phyloP scores from a whole-genome alignment of 2,329 filamentous ascomycete species.

The Fusarium miscanthi region DNA sequence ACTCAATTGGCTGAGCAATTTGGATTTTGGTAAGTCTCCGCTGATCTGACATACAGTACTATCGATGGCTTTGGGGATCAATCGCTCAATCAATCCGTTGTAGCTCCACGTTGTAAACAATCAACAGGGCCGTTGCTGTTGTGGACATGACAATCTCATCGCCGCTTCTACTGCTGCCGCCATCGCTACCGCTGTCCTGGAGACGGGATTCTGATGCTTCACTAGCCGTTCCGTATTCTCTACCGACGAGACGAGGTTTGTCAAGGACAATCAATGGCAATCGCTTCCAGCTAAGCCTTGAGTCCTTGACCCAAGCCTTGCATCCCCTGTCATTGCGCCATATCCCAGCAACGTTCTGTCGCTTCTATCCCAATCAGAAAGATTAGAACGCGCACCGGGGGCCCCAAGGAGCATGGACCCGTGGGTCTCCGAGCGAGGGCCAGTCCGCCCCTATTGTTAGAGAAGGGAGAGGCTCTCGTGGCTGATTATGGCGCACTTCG shows the following conservation, averaged over 20 bases:
- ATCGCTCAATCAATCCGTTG: background rate
- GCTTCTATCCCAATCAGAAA: slow-evolving; percentile 35
- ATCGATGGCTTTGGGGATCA: slow-evolving; percentile 11
- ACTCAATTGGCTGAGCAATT: slow-evolving; percentile 18
- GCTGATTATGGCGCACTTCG: slow-evolving; percentile 18
- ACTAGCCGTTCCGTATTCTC: slow-evolving; percentile 9
- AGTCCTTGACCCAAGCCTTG: slow-evolving; percentile 38
- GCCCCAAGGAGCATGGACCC: slow-evolving; percentile 24
- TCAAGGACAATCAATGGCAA: slow-evolving; percentile 27
- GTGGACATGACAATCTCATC: slow-evolving; percentile 4
- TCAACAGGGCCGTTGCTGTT: slow-evolving; percentile 9
- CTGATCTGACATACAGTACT: slow-evolving; percentile 36
- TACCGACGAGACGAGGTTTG: background rate
- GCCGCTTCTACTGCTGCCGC: background rate
- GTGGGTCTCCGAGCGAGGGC: slow-evolving; percentile 37
- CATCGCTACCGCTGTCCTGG: slow-evolving; percentile 9
- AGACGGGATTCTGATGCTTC: slow-evolving; percentile 11
- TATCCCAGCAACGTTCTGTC: slow-evolving; percentile 33
- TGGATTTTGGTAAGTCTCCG: slow-evolving; percentile 12
- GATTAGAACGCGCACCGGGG: slow-evolving; percentile 20
- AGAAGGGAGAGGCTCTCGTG: slow-evolving; percentile 35
- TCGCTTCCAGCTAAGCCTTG: slow-evolving; percentile 23
- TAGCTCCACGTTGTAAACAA: slow-evolving; percentile 25
- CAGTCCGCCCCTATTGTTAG: slow-evolving; percentile 38
- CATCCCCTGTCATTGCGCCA: slow-evolving; percentile 43